Conservation (phyloP, 768 basidiomycete genomes). For the Podaxis sp. region DNA sequence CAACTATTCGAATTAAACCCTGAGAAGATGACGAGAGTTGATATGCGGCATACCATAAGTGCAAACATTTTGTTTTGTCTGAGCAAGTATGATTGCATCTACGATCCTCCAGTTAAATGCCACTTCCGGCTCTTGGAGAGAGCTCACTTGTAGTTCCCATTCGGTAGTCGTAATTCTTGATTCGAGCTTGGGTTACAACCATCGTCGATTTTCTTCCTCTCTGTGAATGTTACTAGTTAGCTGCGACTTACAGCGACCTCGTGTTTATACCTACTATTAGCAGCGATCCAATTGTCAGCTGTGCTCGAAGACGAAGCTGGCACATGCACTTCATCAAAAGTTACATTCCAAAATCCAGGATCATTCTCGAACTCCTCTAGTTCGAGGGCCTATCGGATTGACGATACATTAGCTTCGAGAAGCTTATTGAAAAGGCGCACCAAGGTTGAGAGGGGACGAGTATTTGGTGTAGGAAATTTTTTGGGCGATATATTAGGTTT, state of each 20-base stretch:
- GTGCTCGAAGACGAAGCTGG: background rate
- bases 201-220: constrained; percentile 15
- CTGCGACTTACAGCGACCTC: background rate
- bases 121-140: background rate
- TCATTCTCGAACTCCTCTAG: constrained; percentile 66
- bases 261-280: background rate
- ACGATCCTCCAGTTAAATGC: constrained; percentile 16
- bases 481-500: constrained; percentile 54
- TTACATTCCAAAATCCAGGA: constrained; percentile 67
- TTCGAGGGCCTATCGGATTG: constrained; percentile 54
- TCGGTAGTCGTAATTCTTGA: constrained; percentile 38
- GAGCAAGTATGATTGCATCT: constrained; percentile 85
- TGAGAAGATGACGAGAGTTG: background rate
- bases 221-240: background rate
- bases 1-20: constrained; percentile 47
- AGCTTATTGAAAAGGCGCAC: constrained; percentile 34
- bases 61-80: constrained; percentile 72
- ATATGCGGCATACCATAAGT: constrained; percentile 58
- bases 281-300: no score
- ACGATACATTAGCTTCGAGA: background rate
- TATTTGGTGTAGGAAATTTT: constrained; percentile 68
- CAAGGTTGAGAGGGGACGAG: constrained; percentile 62
- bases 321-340: constrained; percentile 32
- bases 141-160: constrained; percentile 67
- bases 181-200: background rate